A percentile compares a stretch with the other conserved stretches of the same genome.
Conservation (phyloP, 2,329 filamentous ascomycete genomes). For the Harringtonia lauricola region DNA sequence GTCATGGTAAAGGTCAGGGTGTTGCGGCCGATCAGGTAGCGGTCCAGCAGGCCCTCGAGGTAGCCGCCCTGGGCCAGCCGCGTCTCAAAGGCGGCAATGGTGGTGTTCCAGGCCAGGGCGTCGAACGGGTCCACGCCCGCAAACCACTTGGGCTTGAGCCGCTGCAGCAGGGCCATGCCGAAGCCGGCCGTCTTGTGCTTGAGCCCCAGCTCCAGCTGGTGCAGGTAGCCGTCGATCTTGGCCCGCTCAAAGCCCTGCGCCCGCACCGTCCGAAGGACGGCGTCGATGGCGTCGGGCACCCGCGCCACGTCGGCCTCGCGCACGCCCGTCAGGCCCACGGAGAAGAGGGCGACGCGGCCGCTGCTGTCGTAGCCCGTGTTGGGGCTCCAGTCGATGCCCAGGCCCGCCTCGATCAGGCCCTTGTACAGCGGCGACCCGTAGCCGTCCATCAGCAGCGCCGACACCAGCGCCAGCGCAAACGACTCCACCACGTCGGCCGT, state of each 20-base stretch:
- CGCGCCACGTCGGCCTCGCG: constrained; percentile 66
- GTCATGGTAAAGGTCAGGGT: constrained; percentile 91
- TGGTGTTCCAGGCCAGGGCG: constrained; percentile 83
- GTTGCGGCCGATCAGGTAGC: constrained; percentile 80
- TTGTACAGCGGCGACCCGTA: constrained; percentile 92
- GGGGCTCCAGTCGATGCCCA: constrained; percentile 88
- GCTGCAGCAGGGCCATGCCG: constrained; percentile 80
- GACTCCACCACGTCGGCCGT: constrained; percentile 75
- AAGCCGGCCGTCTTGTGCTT: constrained; percentile 97
- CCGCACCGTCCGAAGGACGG: constrained; percentile 58
- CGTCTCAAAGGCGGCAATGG: constrained; percentile 69
- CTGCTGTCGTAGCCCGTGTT: constrained; percentile 87
- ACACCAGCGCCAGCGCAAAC: constrained; percentile 74
- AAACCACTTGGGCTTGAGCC: constrained; percentile 88
- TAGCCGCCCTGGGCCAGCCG: constrained; percentile 68
- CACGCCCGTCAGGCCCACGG: constrained; percentile 84
- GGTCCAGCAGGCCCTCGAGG: constrained; percentile 74
- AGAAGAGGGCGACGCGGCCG: constrained; percentile 70
- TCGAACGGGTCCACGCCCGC: constrained; percentile 90
- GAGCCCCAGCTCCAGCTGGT: constrained; percentile 83
- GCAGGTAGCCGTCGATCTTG: constrained; percentile 88
- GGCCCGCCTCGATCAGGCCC: constrained; percentile 75
- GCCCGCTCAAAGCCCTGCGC: constrained; percentile 73
- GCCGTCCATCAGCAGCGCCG: constrained; percentile 78
- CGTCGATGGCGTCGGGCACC: constrained; percentile 63